These are phyloP conservation scores for Mycosphaerelloides madeirae DNA, from an alignment of 2,329 filamentous ascomycete genomes.

Conservation along the genomic window DNA sequence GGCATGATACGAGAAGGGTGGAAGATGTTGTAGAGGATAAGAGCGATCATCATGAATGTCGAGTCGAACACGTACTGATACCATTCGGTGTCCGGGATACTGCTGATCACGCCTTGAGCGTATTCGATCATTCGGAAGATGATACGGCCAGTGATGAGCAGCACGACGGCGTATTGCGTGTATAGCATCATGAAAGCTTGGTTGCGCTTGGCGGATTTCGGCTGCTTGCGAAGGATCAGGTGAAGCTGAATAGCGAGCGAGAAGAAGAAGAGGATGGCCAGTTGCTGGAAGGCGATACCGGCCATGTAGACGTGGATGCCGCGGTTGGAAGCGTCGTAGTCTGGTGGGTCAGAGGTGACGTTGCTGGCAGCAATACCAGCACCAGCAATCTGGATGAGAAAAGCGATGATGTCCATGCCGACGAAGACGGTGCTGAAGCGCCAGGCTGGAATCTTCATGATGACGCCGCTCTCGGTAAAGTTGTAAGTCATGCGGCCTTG, in stretches of 20 bases:
- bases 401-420: constrained; percentile 41
- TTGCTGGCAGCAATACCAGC: constrained; percentile 29
- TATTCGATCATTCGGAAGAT: constrained; percentile 59
- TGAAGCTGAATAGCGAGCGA: constrained; percentile 17
- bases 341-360: background rate
- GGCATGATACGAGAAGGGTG: constrained; percentile 14
- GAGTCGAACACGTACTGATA: constrained; percentile 43
- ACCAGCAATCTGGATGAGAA: constrained; percentile 42
- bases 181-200: constrained; percentile 31
- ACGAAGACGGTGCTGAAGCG: constrained; percentile 36
- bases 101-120: constrained; percentile 44
- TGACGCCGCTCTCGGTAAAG: constrained; percentile 9
- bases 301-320: constrained; percentile 43
- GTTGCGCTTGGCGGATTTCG: constrained; percentile 14
- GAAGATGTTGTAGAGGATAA: constrained; percentile 12
- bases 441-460: constrained; percentile 13
- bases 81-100: constrained; percentile 47
- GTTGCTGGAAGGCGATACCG: constrained; percentile 26
- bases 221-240: constrained; percentile 3
- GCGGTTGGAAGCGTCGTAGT: constrained; percentile 8
- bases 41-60: constrained; percentile 13
- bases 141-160: constrained; percentile 50
- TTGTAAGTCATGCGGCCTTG: constrained; percentile 19
- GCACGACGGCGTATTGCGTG: constrained; percentile 38
- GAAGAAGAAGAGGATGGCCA: constrained; percentile 30